phyloP scores from a whole-genome alignment of 2,329 filamentous ascomycete species.

The Metarhizium humberi region DNA sequence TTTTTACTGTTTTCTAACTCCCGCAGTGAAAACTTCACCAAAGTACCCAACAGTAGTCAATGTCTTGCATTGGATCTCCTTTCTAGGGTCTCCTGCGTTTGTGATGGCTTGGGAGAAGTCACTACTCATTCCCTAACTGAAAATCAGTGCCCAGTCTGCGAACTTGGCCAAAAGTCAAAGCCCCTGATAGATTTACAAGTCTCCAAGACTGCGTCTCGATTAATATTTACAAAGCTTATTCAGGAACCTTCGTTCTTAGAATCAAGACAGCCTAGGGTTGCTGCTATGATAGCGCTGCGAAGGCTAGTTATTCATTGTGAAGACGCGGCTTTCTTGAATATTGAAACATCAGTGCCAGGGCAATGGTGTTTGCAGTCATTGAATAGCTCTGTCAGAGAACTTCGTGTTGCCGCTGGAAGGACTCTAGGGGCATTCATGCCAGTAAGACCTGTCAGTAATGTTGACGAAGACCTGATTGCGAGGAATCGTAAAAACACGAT shows the following conservation, averaged over 20 bases:
- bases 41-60: slow-evolving; percentile 37
- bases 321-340: slow-evolving; percentile 49
- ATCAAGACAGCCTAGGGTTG: slow-evolving; percentile 53
- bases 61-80: slow-evolving; percentile 45
- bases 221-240: slow-evolving; percentile 37
- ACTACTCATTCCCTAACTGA: background rate
- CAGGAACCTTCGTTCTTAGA: slow-evolving; percentile 35
- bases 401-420: slow-evolving; percentile 70
- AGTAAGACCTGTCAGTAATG: slow-evolving; percentile 9
- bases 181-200: slow-evolving; percentile 2
- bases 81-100: slow-evolving; percentile 35
- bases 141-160: slow-evolving; percentile 17
- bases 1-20: slow-evolving; percentile 9
- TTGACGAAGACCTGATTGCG: slow-evolving; percentile 14
- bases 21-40: slow-evolving; percentile 30
- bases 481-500: slow-evolving; percentile 57
- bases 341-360: slow-evolving; percentile 59
- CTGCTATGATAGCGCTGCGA: slow-evolving; percentile 62
- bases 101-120: slow-evolving; percentile 7
- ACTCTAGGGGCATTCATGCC: slow-evolving; percentile 58
- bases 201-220: slow-evolving; percentile 29
- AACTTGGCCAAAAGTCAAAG: background rate
- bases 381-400: slow-evolving; percentile 74
- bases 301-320: slow-evolving; percentile 60
- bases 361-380: slow-evolving; percentile 77